Conservation (phyloP, 2,329 filamentous ascomycete species). For the Ilyonectria sp. region DNA sequence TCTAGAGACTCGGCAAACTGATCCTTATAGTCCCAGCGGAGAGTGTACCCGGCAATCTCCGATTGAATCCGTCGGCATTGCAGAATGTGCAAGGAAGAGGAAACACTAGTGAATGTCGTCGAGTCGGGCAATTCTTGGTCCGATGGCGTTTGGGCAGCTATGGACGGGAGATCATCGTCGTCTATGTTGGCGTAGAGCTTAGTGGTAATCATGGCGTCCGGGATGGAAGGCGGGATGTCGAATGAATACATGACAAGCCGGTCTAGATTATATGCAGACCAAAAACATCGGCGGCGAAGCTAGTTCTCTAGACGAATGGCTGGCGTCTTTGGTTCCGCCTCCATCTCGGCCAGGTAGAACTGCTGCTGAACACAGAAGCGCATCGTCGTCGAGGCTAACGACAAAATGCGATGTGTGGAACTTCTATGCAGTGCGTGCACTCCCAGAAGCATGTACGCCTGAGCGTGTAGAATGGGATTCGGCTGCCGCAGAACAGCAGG, state of each 20-base stretch:
- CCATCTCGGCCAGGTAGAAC: conserved; percentile 45
- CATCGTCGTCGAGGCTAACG: conserved; percentile 44
- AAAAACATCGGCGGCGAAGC: conserved; percentile 49
- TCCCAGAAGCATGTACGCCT: conserved; percentile 43
- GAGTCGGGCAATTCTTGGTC: conserved; percentile 30
- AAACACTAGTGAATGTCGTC: conserved; percentile 41
- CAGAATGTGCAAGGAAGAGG: conserved; percentile 47
- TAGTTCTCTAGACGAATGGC: conserved; percentile 34
- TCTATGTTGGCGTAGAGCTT: conserved; percentile 47
- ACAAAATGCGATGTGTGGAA: conserved; percentile 47
- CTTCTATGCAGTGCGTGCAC: conserved; percentile 48
- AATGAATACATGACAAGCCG: conserved; percentile 46
- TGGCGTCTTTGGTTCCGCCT: conserved; percentile 25
- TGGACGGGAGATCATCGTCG: conserved; percentile 41
- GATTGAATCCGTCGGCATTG: conserved; percentile 48
- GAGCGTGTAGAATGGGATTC: conserved; percentile 35
- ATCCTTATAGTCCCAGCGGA: conserved; percentile 42
- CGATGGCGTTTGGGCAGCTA: conserved; percentile 24
- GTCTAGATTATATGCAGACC: conserved; percentile 51
- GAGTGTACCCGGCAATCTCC: conserved; percentile 46
- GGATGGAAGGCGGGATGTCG: conserved; percentile 46
- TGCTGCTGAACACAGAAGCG: conserved; percentile 49
- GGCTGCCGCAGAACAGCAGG: conserved; percentile 31
- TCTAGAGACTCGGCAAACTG: conserved; percentile 37
- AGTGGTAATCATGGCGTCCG: conserved; percentile 48